Conservation (phyloP, 2,329 filamentous ascomycete species). For the Gyromitra esculenta region DNA sequence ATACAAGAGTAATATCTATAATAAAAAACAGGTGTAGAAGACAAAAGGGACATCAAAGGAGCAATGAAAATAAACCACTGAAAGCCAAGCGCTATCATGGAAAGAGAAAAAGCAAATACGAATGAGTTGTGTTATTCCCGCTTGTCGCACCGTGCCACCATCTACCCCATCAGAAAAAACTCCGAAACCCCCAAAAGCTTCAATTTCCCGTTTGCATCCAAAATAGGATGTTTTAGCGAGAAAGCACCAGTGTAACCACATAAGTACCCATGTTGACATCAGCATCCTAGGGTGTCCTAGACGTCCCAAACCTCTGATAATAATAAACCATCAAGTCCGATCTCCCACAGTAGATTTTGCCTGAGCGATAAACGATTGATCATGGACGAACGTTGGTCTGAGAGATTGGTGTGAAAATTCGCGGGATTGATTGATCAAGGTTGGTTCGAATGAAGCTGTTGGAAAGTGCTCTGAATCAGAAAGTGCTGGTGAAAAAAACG, state of each 20-base stretch:
- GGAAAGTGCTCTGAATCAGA: not conserved
- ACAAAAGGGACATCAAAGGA: too few species aligned
- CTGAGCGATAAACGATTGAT: conserved; percentile 5
- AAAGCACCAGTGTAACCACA: conserved; percentile 24
- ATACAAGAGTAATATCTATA: too few species aligned
- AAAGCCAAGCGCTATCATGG: too few species aligned
- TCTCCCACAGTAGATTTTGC: not conserved
- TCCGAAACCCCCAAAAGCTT: conserved; percentile 10
- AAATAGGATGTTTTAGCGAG: conserved; percentile 32
- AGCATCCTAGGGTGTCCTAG: conserved; percentile 5
- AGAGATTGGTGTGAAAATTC: not conserved
- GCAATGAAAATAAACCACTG: too few species aligned
- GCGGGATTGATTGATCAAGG: not conserved
- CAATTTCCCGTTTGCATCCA: conserved; percentile 5
- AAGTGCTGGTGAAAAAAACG: not conserved
- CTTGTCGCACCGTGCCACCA: conserved; percentile 9
- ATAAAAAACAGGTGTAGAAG: too few species aligned
- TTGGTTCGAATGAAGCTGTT: not conserved
- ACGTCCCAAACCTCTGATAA: conserved; percentile 1
- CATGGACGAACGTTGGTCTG: not conserved
- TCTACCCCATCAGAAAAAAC: conserved; percentile 21
- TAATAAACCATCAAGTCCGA: not conserved
- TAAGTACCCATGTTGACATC: conserved; percentile 1
- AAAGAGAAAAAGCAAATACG: not conserved
- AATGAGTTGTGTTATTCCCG: not conserved